Conservation (phyloP, 768 basidiomycete species). For the Amanita polypyramis region DNA sequence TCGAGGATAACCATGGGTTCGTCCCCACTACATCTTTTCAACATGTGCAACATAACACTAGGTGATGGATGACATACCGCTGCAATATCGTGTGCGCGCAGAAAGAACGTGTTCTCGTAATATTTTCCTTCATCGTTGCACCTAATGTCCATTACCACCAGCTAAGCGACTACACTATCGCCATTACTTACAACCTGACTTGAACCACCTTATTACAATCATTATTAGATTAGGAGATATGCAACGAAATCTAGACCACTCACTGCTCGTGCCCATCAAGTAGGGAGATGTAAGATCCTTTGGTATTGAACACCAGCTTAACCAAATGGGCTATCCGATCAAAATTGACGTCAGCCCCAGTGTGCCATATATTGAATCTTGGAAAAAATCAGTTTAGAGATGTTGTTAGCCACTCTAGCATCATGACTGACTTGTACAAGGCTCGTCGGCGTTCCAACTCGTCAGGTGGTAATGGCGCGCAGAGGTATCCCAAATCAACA, state of each 20-base stretch:
- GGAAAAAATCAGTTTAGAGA: background rate
- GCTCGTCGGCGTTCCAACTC: conserved; percentile 77
- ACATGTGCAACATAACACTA: background rate
- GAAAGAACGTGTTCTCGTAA: conserved; percentile 55
- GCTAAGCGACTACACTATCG: too few relatives aligned
- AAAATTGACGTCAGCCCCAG: conserved; percentile 80
- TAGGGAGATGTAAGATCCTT: conserved; percentile 72
- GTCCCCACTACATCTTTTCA: conserved; percentile 36
- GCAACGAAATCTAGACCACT: conserved; percentile 18
- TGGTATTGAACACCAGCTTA: conserved; percentile 87
- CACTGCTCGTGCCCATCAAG: conserved; percentile 82
- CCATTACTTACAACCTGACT: conserved; percentile 62
- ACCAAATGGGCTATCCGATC: conserved; percentile 90
- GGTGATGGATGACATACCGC: conserved; percentile 29
- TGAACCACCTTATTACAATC: conserved; percentile 58
- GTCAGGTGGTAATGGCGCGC: conserved; percentile 76
- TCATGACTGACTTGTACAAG: conserved; percentile 58
- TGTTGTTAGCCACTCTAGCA: background rate
- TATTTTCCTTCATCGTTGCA: conserved; percentile 22
- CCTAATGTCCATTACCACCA: too few relatives aligned
- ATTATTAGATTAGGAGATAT: background rate
- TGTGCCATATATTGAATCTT: conserved; percentile 87
- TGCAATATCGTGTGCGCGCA: conserved; percentile 80
- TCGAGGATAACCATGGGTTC: conserved; percentile 86
- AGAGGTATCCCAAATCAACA: conserved; percentile 53